Conservation (phyloP, 129 eudicot species). For the carrot (Daucus carota) region DH1_v3.0 NC_030386.2:35393001-35393500, state of each 20-base stretch:
- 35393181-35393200: not conserved
- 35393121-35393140: not conserved
- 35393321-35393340: slow-evolving; percentile 23
- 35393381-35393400: slow-evolving; percentile 34
- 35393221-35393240: slow-evolving; percentile 23
- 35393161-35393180: not conserved
- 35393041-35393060: too few species aligned
- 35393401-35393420: slow-evolving; percentile 54
- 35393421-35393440: slow-evolving; percentile 33
- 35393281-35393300: slow-evolving; percentile 16
- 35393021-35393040: not conserved
- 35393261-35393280: slow-evolving; percentile 16
- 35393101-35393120: not conserved
- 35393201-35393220: not conserved
- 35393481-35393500: slow-evolving; percentile 39
- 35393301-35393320: slow-evolving; percentile 21
- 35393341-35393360: slow-evolving; percentile 26
- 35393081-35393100: not conserved
- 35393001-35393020: not conserved
- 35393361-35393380: slow-evolving; percentile 27
- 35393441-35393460: slow-evolving; percentile 54
- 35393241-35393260: slow-evolving; percentile 22
- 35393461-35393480: slow-evolving; percentile 48
- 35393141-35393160: not conserved
- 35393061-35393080: not conserved